phyloP scores from a whole-genome alignment of 768 basidiomycete genomes.

The Boletus sensibilis region DNA sequence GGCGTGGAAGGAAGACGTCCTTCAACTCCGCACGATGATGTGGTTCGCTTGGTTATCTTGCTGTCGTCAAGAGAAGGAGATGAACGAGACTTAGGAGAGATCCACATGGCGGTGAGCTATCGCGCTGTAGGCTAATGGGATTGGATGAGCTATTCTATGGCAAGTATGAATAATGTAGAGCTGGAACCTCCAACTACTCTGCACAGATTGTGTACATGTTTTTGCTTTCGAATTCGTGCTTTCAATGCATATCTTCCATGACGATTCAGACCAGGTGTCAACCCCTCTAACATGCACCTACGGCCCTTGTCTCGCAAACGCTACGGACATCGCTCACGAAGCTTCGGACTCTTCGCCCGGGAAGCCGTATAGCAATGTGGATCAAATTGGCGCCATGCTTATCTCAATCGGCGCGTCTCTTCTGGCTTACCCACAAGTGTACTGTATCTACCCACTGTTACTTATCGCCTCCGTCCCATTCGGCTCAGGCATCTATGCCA shows the following conservation, averaged over 20 bases:
- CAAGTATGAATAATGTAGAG: conserved; percentile 26
- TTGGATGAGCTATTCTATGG: conserved; percentile 28
- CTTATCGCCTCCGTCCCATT: not conserved
- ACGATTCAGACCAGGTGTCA: not conserved
- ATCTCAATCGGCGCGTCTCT: not conserved
- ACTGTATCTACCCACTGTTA: too few relatives aligned
- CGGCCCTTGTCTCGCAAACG: not conserved
- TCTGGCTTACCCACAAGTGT: not conserved
- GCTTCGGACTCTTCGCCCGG: not conserved
- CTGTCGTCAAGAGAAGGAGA: conserved; percentile 45
- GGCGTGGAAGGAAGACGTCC: conserved; percentile 92
- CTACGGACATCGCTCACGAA: not conserved
- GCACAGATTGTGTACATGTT: conserved; percentile 26
- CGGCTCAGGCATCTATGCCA: not conserved
- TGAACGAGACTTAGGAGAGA: conserved; percentile 30
- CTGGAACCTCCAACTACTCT: conserved; percentile 25
- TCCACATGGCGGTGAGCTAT: not conserved
- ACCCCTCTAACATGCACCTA: not conserved
- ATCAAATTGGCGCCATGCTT: not conserved
- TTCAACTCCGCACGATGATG: conserved; percentile 90
- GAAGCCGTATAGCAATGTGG: too few relatives aligned
- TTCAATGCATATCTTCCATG: conserved; percentile 12
- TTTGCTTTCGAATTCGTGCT: conserved; percentile 17
- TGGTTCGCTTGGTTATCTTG: conserved; percentile 91
- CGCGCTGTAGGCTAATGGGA: conserved; percentile 23